A percentile compares a stretch with the other conserved stretches of the same genome.
phyloP scores from a whole-genome alignment of 225 moss, liverwort and hornwort species.

The Neckera pumila region DNA sequence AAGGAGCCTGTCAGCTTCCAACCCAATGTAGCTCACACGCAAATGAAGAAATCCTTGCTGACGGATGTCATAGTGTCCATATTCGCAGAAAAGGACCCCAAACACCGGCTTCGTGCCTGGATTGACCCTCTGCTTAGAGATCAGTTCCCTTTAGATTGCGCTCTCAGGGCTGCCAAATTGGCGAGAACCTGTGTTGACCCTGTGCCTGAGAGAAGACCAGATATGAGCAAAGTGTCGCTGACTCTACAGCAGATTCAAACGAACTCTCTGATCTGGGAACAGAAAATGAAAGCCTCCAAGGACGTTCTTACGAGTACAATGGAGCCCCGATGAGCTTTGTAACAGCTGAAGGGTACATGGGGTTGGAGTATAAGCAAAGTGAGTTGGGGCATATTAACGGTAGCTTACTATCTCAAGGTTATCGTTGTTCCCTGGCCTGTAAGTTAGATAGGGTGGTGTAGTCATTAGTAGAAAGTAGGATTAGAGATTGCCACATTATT shows the following conservation, averaged over 20 bases:
- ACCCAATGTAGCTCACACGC: constrained; percentile 16
- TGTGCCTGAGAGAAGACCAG: constrained; percentile 43
- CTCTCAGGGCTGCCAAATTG: constrained; percentile 46
- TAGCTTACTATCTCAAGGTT: background rate
- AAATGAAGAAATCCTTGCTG: constrained; percentile 45
- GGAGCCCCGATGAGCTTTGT: constrained; percentile 42
- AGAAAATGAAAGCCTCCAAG: constrained; percentile 64
- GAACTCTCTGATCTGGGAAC: constrained; percentile 54
- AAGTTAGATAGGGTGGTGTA: background rate
- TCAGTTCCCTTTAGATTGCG: constrained; percentile 54
- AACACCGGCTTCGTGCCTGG: constrained; percentile 50
- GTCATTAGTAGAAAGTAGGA: background rate
- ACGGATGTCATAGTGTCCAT: constrained; percentile 50
- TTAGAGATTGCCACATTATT: background rate
- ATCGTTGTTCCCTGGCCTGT: background rate
- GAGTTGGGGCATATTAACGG: background rate
- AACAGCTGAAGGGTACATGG: background rate
- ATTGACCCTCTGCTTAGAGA: constrained; percentile 75
- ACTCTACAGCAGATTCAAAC: constrained; percentile 49
- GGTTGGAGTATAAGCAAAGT: background rate
- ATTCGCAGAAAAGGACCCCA: constrained; percentile 46
- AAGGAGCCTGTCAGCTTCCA: constrained; percentile 56
- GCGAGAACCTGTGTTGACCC: constrained; percentile 59
- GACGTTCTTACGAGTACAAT: constrained; percentile 62
- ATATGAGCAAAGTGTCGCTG: constrained; percentile 61